Conservation (phyloP, 805 yeast species). For the Grigorovia humatica region DNA sequence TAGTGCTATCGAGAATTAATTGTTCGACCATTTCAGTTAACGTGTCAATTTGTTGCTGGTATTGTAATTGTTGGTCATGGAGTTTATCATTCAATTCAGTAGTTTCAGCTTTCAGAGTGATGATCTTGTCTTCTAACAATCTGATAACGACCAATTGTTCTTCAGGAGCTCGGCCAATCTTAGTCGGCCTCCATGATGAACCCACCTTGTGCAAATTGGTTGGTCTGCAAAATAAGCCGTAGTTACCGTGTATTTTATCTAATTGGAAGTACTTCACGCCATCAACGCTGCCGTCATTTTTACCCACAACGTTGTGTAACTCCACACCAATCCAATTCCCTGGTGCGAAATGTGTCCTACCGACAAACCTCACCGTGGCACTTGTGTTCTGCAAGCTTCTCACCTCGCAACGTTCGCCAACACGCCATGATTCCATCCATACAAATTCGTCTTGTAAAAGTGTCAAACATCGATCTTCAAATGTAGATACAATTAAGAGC, state of each 20-base stretch:
- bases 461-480: not conserved
- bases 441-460: not conserved
- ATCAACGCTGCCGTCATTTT: conserved; percentile 66
- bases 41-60: not conserved
- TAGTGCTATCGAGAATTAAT: conserved; percentile 6
- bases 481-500: no score
- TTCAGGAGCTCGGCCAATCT: not conserved
- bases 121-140: not conserved
- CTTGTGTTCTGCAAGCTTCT: conserved; percentile 33
- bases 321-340: conserved; percentile 79
- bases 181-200: not conserved
- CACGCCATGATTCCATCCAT: not conserved
- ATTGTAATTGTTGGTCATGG: not conserved
- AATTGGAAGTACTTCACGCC: conserved; percentile 51
- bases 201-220: conserved; percentile 1
- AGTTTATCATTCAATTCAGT: not conserved
- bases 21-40: conserved; percentile 13
- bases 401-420: conserved; percentile 29
- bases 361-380: conserved; percentile 36
- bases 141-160: not conserved
- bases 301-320: conserved; percentile 66
- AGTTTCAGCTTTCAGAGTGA: not conserved
- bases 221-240: conserved; percentile 5
- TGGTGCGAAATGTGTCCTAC: conserved; percentile 46
- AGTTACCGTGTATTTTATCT: conserved; percentile 1